Percentiles rank a stretch among this genome's conserved stretches.
Conservation (phyloP, 2,329 filamentous ascomycete genomes). For the Phaeosphaeriaceae sp. region DNA sequence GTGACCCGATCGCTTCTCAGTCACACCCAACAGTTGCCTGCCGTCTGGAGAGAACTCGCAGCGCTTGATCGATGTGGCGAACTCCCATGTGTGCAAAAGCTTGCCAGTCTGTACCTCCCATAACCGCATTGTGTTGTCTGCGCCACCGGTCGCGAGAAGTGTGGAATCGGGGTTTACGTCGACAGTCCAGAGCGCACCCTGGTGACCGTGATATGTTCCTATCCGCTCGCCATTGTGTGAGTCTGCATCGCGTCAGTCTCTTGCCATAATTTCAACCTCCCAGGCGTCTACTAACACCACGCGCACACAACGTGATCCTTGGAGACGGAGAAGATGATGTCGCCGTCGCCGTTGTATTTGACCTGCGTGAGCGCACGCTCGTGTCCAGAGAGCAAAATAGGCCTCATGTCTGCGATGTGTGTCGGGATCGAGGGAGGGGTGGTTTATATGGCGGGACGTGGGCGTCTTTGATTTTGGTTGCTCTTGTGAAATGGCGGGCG, state of each 20-base stretch:
- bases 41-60: conserved; percentile 98
- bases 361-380: conserved; percentile 96
- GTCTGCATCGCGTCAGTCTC: conserved; percentile 49
- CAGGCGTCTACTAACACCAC: conserved; percentile 67
- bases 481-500: conserved; percentile 34
- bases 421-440: conserved; percentile 10
- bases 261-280: conserved; percentile 5
- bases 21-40: conserved; percentile 87
- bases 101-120: conserved; percentile 96
- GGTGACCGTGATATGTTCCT: conserved; percentile 92
- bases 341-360: conserved; percentile 84
- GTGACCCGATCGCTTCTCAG: conserved; percentile 98
- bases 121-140: conserved; percentile 96
- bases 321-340: conserved; percentile 92
- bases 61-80: conserved; percentile 94
- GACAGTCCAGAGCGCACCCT: conserved; percentile 98
- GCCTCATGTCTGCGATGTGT: conserved; percentile 73
- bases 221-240: conserved; percentile 97
- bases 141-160: conserved; percentile 91
- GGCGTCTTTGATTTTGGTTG: conserved; percentile 40
- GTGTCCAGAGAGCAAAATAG: conserved; percentile 94
- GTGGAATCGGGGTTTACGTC: conserved; percentile 93
- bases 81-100: conserved; percentile 96
- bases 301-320: conserved; percentile 97
- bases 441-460: conserved; percentile 21